Conservation (phyloP, 1,284 basidiomycete genomes). For the Inonotus obliquus region DNA sequence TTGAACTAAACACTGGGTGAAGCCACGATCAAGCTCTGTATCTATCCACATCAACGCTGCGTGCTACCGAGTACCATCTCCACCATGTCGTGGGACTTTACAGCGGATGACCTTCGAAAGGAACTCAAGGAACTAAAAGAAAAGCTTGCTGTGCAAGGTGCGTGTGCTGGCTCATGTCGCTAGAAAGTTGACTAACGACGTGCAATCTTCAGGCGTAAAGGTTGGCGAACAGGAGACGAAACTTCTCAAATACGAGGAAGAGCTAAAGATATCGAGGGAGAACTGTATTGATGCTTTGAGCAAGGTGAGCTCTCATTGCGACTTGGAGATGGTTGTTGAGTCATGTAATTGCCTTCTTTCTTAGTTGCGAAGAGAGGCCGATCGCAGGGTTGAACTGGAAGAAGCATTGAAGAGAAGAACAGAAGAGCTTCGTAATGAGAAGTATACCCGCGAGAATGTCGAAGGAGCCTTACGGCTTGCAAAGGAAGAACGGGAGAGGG, state of each 20-base stretch:
- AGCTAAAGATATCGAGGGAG: constrained; percentile 48
- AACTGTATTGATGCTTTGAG: constrained; percentile 52
- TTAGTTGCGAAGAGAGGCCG: constrained; percentile 56
- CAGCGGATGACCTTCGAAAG: constrained; percentile 13
- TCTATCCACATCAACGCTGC: not conserved
- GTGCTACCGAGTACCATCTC: not conserved
- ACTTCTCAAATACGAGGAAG: constrained; percentile 48
- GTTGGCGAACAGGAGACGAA: constrained; percentile 53
- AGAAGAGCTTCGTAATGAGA: constrained; percentile 54
- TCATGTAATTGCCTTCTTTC: not conserved
- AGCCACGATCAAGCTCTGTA: not conserved
- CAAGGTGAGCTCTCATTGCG: constrained; percentile 41
- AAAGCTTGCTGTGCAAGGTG: constrained; percentile 19
- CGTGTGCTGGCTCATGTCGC: not conserved
- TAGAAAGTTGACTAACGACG: not conserved
- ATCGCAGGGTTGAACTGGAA: constrained; percentile 53
- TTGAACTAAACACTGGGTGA: not conserved
- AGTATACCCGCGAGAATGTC: constrained; percentile 48
- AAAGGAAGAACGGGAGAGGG: constrained; percentile 45
- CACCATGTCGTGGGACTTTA: constrained; percentile 18
- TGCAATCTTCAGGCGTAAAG: constrained; percentile 23
- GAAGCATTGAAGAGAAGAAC: constrained; percentile 40
- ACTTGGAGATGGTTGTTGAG: not conserved
- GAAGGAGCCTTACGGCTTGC: constrained; percentile 44
- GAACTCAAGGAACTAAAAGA: constrained; percentile 15